These are phyloP conservation scores for Striga asiatica DNA, from an alignment of 257 asterid genomes.

Conservation along the genomic window DNA sequence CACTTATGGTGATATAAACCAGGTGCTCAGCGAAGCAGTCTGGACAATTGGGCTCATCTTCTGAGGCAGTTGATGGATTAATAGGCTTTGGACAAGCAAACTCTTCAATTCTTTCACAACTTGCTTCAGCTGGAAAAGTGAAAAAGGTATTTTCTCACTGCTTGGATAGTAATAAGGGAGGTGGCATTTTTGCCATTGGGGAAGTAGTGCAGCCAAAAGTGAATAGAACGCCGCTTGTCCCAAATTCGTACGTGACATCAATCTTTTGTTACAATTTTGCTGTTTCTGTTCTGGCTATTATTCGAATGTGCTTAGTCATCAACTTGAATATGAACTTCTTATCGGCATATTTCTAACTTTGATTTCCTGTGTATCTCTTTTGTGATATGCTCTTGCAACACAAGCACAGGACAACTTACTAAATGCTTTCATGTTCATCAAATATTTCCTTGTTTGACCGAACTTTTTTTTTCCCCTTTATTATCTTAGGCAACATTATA, in stretches of 20 bases:
- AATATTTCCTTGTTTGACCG: constrained; percentile 1
- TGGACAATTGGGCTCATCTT: constrained; percentile 78
- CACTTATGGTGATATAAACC: constrained; percentile 23
- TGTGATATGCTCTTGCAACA: no score
- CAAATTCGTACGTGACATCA: constrained; percentile 49
- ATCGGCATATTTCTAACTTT: no score
- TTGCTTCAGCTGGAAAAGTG: constrained; percentile 65
- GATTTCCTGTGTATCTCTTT: no score
- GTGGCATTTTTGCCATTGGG: constrained; percentile 95
- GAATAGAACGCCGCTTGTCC: constrained; percentile 62
- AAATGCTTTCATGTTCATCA: no score
- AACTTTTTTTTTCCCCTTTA: neutral
- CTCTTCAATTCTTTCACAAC: constrained; percentile 88
- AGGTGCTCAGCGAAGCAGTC: constrained; percentile 89
- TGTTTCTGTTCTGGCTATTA: neutral
- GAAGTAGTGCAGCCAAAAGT: constrained; percentile 80
- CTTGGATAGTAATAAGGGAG: constrained; percentile 77
- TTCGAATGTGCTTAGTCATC: neutral
- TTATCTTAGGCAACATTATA: constrained; percentile 63
- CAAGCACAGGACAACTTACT: no score
- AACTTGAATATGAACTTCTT: neutral
- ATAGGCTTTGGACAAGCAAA: constrained; percentile 96
- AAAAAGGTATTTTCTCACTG: constrained; percentile 83
- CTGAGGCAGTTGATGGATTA: constrained; percentile 93
- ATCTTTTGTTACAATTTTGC: neutral